Evolutionary conservation across 495 filamentous ascomycete species (phyloP).

Genomic region (Corynascus novoguineensis): DNA sequence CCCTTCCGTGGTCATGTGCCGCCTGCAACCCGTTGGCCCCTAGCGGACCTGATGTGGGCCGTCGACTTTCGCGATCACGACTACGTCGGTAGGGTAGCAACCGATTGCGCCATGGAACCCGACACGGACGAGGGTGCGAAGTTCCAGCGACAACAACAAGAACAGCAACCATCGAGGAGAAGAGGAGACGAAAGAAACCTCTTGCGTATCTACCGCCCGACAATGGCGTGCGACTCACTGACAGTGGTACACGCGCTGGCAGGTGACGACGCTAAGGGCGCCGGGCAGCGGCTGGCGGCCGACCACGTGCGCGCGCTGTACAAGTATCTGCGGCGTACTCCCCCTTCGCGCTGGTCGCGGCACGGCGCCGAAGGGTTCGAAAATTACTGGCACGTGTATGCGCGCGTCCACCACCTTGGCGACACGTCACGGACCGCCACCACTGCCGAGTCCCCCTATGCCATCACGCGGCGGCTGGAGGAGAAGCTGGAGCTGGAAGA

Average conservation of each 20-base stretch:
- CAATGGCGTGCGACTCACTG: background rate
- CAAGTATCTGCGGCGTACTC: constrained; percentile 1
- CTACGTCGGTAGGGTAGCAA: too few species aligned
- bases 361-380: background rate
- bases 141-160: too few species aligned
- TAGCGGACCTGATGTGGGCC: background rate
- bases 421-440: too few species aligned
- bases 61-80: too few species aligned
- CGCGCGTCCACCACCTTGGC: background rate
- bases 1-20: background rate
- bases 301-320: background rate
- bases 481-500: too few species aligned
- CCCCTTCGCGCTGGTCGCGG: background rate
- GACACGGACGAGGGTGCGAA: too few species aligned
- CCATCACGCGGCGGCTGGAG: too few species aligned
- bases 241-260: background rate
- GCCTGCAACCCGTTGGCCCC: background rate
- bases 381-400: background rate
- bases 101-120: too few species aligned
- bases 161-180: too few species aligned
- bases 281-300: background rate
- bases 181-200: too few species aligned
- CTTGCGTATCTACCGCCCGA: too few species aligned
- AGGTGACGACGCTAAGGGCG: background rate
- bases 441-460: too few species aligned